These are phyloP conservation scores for Blastomyces gilchristii DNA, from an alignment of 2,329 filamentous ascomycete genomes.

Conservation along the genomic window DNA sequence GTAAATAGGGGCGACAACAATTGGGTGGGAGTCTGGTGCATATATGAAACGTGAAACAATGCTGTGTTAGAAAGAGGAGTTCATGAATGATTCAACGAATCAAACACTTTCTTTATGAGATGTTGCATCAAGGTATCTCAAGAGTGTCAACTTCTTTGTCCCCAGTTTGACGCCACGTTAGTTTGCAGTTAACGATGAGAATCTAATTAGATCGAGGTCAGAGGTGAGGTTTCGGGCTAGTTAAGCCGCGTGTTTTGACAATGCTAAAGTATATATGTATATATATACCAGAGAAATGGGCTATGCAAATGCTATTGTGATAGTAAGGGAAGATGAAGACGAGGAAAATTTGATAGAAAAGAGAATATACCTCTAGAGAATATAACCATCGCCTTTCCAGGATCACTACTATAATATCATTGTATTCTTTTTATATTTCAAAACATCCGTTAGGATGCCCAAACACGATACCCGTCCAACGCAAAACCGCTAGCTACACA, in stretches of 20 bases:
- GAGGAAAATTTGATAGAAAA: too few relatives aligned
- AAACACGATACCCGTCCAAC: neutral
- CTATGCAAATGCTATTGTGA: neutral
- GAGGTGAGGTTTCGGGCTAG: neutral
- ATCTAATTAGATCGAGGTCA: neutral
- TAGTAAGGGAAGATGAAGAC: neutral
- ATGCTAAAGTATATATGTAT: neutral
- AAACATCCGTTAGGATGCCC: neutral
- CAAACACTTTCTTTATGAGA: neutral
- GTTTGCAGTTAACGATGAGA: neutral
- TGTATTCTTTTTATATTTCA: neutral
- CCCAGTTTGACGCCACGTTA: neutral
- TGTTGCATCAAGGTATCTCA: neutral
- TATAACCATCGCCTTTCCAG: too few relatives aligned
- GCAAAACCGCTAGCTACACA: neutral
- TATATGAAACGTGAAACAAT: constrained; percentile 10
- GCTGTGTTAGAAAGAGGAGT: neutral
- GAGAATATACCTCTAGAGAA: too few relatives aligned
- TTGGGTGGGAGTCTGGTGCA: constrained; percentile 17
- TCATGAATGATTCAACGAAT: neutral
- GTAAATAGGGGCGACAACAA: constrained; percentile 26
- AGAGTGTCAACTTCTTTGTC: neutral
- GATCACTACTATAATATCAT: neutral
- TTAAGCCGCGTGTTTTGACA: neutral
- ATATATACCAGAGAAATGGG: neutral